Conservation (phyloP, 2,329 filamentous ascomycete genomes). For the Aspergillus texensis region DNA sequence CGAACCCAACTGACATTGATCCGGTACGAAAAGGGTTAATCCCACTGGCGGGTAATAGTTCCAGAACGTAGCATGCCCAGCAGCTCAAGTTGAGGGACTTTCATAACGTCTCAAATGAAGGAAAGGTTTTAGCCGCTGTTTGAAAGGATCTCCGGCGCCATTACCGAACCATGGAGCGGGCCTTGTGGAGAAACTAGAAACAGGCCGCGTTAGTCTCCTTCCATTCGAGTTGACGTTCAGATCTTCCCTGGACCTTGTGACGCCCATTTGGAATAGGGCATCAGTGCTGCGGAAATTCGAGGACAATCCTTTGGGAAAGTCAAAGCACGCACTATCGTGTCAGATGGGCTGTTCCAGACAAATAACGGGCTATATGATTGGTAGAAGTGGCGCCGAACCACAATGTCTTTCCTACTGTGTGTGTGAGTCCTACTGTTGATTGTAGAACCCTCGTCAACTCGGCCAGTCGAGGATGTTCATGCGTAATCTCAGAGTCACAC, state of each 20-base stretch:
- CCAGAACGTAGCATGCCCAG: conserved; percentile 3
- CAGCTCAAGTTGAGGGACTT: neutral
- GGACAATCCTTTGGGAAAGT: neutral
- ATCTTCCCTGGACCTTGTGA: conserved; percentile 8
- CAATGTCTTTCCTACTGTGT: neutral
- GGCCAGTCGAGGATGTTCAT: neutral
- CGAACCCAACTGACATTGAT: conserved; percentile 12
- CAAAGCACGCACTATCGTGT: neutral
- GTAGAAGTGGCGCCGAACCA: neutral
- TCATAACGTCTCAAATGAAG: neutral
- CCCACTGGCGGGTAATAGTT: conserved; percentile 19
- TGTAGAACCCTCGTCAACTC: neutral
- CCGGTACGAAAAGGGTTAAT: conserved; percentile 10
- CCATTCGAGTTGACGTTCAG: neutral
- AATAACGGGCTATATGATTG: neutral
- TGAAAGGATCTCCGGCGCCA: conserved; percentile 1
- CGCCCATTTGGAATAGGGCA: neutral
- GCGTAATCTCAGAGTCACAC: neutral
- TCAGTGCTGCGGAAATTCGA: neutral
- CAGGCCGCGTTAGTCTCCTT: conserved; percentile 4
- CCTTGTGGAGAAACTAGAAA: conserved; percentile 9
- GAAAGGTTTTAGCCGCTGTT: neutral
- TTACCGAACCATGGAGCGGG: conserved; percentile 2
- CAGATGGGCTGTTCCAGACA: neutral
- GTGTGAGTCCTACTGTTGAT: neutral